These are phyloP conservation scores for Diaporthe citri DNA, from an alignment of 2,329 filamentous ascomycete genomes.

Conservation along the genomic window DNA sequence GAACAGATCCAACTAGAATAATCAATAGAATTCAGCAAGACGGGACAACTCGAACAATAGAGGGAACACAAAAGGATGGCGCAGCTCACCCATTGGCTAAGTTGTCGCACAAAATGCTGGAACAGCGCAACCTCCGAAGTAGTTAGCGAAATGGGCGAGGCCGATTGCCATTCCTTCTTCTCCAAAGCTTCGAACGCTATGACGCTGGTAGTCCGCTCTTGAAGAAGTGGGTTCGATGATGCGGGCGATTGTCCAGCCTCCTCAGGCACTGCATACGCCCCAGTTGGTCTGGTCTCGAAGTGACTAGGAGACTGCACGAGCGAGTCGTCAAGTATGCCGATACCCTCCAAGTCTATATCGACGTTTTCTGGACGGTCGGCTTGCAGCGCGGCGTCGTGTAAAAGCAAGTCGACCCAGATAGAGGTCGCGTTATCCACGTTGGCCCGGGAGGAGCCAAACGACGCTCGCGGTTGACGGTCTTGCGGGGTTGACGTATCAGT, in stretches of 20 bases:
- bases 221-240: background rate
- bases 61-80: background rate
- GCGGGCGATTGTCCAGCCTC: background rate
- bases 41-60: background rate
- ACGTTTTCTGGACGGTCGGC: background rate
- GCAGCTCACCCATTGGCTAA: background rate
- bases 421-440: background rate
- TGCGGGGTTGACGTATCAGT: background rate
- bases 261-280: background rate
- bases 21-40: background rate
- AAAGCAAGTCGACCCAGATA: background rate
- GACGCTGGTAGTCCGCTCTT: background rate
- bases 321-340: background rate
- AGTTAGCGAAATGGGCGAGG: background rate
- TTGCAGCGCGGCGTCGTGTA: background rate
- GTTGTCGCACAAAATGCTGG: background rate
- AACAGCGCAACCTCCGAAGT: background rate
- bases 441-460: background rate
- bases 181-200: background rate
- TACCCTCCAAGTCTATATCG: background rate
- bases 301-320: background rate
- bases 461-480: background rate
- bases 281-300: background rate
- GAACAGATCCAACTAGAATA: background rate
- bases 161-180: background rate